Evolutionary conservation across 192 early-diverging fungal species (phyloP).

Genomic region (Diversispora epigaea): DNA sequence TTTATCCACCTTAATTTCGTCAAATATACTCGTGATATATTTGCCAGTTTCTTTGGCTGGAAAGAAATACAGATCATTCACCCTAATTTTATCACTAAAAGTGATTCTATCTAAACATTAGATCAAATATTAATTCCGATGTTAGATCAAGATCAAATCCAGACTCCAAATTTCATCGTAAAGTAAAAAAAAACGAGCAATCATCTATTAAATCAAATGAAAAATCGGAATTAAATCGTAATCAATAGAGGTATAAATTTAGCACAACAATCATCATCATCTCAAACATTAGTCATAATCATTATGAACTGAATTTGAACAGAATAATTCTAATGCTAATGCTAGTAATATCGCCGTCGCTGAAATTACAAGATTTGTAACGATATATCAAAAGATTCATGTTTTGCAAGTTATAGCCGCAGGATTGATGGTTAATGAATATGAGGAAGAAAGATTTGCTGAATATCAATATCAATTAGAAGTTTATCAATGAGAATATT

Average conservation of each 20-base stretch:
- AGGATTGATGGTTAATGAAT: constrained; percentile 9
- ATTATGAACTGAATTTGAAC: neutral
- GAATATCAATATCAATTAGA: constrained; percentile 16
- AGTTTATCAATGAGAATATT: constrained; percentile 23
- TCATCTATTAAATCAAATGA: too few relatives aligned
- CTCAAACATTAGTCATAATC: constrained; percentile 17
- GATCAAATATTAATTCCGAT: too few relatives aligned
- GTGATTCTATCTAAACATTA: too few relatives aligned
- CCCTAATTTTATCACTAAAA: too few relatives aligned
- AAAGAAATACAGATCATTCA: too few relatives aligned
- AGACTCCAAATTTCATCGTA: too few relatives aligned
- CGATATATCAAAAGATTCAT: constrained; percentile 21
- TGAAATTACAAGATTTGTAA: constrained; percentile 13
- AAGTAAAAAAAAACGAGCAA: too few relatives aligned
- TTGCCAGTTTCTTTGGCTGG: too few relatives aligned
- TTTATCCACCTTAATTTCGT: too few relatives aligned
- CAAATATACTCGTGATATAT: too few relatives aligned
- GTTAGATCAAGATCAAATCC: too few relatives aligned
- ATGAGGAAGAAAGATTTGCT: constrained; percentile 23
- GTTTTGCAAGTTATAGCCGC: neutral
- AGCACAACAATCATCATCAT: neutral
- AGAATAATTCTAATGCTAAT: neutral
- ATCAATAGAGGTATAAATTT: neutral
- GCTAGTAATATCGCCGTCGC: neutral
- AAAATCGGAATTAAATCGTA: too few relatives aligned